Conservation (phyloP, 345 rosid genomes). For the Gossypium turneri region DNA sequence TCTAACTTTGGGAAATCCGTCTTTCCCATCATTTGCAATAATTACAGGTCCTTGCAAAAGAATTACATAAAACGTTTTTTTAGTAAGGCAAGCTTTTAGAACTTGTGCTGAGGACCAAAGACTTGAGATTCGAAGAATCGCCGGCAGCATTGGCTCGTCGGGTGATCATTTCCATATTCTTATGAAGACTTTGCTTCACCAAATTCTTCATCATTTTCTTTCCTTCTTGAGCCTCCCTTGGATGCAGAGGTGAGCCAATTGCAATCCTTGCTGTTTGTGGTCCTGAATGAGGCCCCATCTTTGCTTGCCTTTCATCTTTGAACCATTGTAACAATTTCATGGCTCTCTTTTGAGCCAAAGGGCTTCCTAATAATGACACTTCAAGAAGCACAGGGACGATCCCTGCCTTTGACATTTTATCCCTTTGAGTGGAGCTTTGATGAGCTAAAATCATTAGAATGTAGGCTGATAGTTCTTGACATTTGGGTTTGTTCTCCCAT, state of each 20-base stretch:
- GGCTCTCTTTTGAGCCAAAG: slow-evolving; percentile 84
- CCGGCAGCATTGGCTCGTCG: slow-evolving; percentile 49
- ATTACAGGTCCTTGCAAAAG: slow-evolving; percentile 13
- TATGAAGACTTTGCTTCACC: slow-evolving; percentile 80
- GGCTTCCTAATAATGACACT: slow-evolving; percentile 62
- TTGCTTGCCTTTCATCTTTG: slow-evolving; percentile 72
- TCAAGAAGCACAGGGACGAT: slow-evolving; percentile 75
- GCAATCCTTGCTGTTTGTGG: slow-evolving; percentile 60
- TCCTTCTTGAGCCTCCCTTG: slow-evolving; percentile 55
- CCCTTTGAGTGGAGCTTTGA: slow-evolving; percentile 63
- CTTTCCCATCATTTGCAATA: slow-evolving; percentile 13
- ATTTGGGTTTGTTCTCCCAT: slow-evolving; percentile 89
- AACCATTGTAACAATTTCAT: slow-evolving; percentile 89
- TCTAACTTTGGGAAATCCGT: neutral
- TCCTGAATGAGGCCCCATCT: slow-evolving; percentile 91
- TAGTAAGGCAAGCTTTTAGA: slow-evolving; percentile 88
- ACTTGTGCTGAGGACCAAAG: slow-evolving; percentile 73
- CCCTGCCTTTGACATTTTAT: slow-evolving; percentile 74
- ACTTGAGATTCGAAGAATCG: slow-evolving; percentile 52
- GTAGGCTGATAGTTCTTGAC: slow-evolving; percentile 80
- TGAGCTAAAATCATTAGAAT: slow-evolving; percentile 83
- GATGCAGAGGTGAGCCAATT: slow-evolving; percentile 58
- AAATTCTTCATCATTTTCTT: slow-evolving; percentile 71
- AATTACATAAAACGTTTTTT: slow-evolving; percentile 18
- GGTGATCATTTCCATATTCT: slow-evolving; percentile 88